Conservation (phyloP, 805 yeast species). For the Limtongozyma cylindracea region DNA sequence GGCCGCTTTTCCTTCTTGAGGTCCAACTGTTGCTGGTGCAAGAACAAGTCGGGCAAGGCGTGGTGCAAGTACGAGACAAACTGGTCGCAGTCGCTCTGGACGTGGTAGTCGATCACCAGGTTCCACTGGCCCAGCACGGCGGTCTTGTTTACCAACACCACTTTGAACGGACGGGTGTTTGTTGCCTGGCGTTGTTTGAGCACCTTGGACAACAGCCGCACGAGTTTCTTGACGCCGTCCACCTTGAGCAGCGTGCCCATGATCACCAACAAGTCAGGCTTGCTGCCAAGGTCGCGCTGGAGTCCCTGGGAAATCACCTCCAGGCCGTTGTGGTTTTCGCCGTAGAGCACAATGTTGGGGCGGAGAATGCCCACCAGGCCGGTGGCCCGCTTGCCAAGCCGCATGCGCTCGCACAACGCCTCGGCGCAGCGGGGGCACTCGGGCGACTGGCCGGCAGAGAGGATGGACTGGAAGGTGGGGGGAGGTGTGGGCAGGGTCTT, state of each 20-base stretch:
- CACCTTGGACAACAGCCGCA: slow-evolving; percentile 35
- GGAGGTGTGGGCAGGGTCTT: too few species aligned
- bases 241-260: slow-evolving; percentile 88
- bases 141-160: slow-evolving; percentile 53
- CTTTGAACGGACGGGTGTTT: too few species aligned
- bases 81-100: slow-evolving; percentile 57
- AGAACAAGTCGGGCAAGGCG: slow-evolving; percentile 36
- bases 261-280: slow-evolving; percentile 62
- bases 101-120: slow-evolving; percentile 51
- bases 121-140: slow-evolving; percentile 42
- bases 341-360: slow-evolving; percentile 81
- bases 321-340: slow-evolving; percentile 79
- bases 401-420: slow-evolving; percentile 25
- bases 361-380: slow-evolving; percentile 53
- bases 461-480: slow-evolving; percentile 14
- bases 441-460: slow-evolving; percentile 45
- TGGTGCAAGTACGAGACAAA: slow-evolving; percentile 35
- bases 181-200: slow-evolving; percentile 67
- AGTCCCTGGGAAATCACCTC: slow-evolving; percentile 56
- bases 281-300: slow-evolving; percentile 31
- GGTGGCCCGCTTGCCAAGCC: slow-evolving; percentile 49
- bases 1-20: too few species aligned
- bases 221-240: slow-evolving; percentile 67
- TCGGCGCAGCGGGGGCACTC: slow-evolving; percentile 49
- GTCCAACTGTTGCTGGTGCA: slow-evolving; percentile 24